Conservation (phyloP, 805 yeast species). For the Pichia manshurica region DNA sequence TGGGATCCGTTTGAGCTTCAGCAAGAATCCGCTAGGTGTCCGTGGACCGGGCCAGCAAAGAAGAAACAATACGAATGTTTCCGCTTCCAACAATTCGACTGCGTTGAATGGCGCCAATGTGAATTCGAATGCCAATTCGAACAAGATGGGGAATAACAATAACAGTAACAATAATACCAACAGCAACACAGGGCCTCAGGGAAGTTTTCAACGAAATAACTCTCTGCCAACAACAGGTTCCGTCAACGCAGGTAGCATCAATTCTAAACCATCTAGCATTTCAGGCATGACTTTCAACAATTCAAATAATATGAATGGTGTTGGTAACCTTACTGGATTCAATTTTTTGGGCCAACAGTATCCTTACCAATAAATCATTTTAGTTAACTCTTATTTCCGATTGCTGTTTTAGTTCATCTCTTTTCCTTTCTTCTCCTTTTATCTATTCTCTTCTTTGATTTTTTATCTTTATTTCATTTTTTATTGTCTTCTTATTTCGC, state of each 20-base stretch:
- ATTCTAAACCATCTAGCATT: not conserved
- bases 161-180: not conserved
- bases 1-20: conserved; percentile 88
- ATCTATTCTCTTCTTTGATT: too few relatives aligned
- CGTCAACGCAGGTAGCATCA: not conserved
- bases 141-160: not conserved
- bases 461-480: not conserved
- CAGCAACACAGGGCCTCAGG: not conserved
- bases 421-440: too few relatives aligned
- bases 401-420: too few relatives aligned
- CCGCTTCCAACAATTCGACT: not conserved
- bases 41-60: conserved; percentile 51
- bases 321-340: conserved; percentile 1
- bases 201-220: not conserved
- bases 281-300: not conserved
- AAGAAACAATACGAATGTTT: conserved; percentile 18
- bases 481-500: not conserved
- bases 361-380: not conserved
- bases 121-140: not conserved
- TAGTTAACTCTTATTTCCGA: too few relatives aligned
- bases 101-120: not conserved
- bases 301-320: not conserved
- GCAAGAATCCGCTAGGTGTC: conserved; percentile 95
- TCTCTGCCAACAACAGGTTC: not conserved
- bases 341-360: not conserved